Evolutionary conservation across 305 asterid genomes (phyloP), one percentile per base, ranked within the genome.

Genomic region (Fraxinus sp.): DNA sequence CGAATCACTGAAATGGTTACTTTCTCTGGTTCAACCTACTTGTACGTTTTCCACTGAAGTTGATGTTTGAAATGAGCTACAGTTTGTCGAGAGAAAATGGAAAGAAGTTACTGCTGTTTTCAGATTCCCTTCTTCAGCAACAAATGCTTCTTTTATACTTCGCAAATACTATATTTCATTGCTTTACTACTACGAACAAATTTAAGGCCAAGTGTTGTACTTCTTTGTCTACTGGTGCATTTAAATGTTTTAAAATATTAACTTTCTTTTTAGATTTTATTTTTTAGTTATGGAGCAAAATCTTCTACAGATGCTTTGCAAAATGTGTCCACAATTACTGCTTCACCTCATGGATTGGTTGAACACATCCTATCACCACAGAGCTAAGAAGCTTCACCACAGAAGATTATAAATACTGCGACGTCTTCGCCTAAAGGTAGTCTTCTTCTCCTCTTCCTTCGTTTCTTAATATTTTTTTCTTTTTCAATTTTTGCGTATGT

Each of bases 141-240:
- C 98, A 22, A 95, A 94, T 46, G 98, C 98, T 37, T 94, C 97
- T 7, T 95, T 89, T 41, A 86, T 94, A 80, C 94, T 95, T 24
- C 92, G 99, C 75, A 94, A 95, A 86, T 93, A 94, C 44, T 93
- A 94, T 64, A 57, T 90, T 49, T 90, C 94, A 0, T 83, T 95
- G 83, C 92, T 95, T 41, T 88, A 88, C 76, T 97, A 95, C 88
- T 95, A 89, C 46, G 99, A 95, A 78, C 97, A 92, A 78, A 88
- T 90, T 91, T 66, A 90, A 90, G 84, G 97, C 94, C n/a, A 89
- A 88, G 81, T 87, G 86, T 59, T 92, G 97, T 94, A 83, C 93
- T 36, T 91, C 92, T 78, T 74, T 88, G n/a, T 76, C 89, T 28
- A 10, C 89, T 33, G 94, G 95, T 93, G 68, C 35, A 89, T 82